These are phyloP conservation scores for Thecaphora thlaspeos DNA, from an alignment of 1,284 basidiomycete species.

Conservation along the genomic window DNA sequence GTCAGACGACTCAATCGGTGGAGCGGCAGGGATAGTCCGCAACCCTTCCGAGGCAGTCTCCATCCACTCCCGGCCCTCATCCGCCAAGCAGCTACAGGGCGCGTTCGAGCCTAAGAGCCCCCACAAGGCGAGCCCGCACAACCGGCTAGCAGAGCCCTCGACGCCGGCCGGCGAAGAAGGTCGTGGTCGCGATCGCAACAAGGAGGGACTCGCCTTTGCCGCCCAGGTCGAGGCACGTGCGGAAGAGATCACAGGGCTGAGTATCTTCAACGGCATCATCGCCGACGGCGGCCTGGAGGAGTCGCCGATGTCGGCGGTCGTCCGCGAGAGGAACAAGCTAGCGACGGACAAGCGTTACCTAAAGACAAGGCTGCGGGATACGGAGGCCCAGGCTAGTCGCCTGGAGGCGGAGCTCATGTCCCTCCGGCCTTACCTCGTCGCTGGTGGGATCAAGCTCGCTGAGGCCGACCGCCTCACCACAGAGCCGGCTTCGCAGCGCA, in stretches of 20 bases:
- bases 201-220: background rate
- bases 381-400: slow-evolving; percentile 51
- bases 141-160: background rate
- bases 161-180: slow-evolving; percentile 9
- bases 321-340: slow-evolving; percentile 53
- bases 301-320: slow-evolving; percentile 34
- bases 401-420: slow-evolving; percentile 51
- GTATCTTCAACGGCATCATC: slow-evolving; percentile 22
- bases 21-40: background rate
- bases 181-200: slow-evolving; percentile 7
- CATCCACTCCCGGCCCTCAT: background rate
- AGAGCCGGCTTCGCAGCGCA: slow-evolving; percentile 9
- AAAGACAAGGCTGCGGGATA: slow-evolving; percentile 47
- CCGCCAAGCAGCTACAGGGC: background rate
- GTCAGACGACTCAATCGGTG: slow-evolving; percentile 5
- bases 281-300: slow-evolving; percentile 21
- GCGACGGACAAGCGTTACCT: slow-evolving; percentile 53
- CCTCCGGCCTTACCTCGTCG: slow-evolving; percentile 49
- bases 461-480: slow-evolving; percentile 6
- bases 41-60: background rate
- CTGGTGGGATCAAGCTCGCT: slow-evolving; percentile 26
- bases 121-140: background rate
- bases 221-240: slow-evolving; percentile 3
- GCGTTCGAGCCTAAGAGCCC: background rate
- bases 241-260: slow-evolving; percentile 17